These are phyloP conservation scores for Ceratobasidium sp. DNA, from an alignment of 1,284 basidiomycete genomes.

Conservation along the genomic window DNA sequence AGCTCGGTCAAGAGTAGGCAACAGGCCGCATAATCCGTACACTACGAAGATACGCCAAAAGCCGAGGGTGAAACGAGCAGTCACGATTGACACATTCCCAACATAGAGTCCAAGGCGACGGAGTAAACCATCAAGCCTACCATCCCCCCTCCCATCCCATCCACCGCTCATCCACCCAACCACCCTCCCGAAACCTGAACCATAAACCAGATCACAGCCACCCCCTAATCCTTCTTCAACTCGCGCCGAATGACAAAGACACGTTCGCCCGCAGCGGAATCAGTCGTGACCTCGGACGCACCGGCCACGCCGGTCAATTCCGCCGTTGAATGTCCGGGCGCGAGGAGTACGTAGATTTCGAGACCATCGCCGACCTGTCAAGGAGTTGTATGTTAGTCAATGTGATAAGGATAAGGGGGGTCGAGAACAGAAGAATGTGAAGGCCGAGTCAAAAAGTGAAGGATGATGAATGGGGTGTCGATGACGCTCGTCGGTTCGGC, in stretches of 20 bases:
- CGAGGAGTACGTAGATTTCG: constrained; percentile 88
- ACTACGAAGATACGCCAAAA: constrained; percentile 1
- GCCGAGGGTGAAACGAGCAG: too few species aligned
- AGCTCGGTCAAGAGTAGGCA: not conserved
- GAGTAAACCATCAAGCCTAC: not conserved
- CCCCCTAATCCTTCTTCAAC: constrained; percentile 74
- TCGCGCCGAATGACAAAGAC: constrained; percentile 79
- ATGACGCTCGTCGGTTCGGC: not conserved
- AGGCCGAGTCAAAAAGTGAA: not conserved
- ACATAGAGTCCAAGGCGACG: not conserved
- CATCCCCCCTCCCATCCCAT: too few species aligned
- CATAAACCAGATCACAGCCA: not conserved
- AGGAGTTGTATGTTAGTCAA: not conserved
- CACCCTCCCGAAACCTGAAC: not conserved
- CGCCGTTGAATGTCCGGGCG: constrained; percentile 73
- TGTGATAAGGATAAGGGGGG: not conserved
- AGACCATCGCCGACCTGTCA: constrained; percentile 89
- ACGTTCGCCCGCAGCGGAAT: constrained; percentile 65
- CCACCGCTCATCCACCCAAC: not conserved
- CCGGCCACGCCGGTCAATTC: constrained; percentile 72
- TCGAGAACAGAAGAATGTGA: not conserved
- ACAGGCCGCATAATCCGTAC: not conserved
- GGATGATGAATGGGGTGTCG: constrained; percentile 30
- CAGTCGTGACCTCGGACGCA: constrained; percentile 60
- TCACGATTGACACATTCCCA: too few species aligned